A percentile compares a stretch with the other conserved stretches of the same genome.
phyloP scores from a whole-genome alignment of 2,329 filamentous ascomycete species.

The Escovopsis sp. region DNA sequence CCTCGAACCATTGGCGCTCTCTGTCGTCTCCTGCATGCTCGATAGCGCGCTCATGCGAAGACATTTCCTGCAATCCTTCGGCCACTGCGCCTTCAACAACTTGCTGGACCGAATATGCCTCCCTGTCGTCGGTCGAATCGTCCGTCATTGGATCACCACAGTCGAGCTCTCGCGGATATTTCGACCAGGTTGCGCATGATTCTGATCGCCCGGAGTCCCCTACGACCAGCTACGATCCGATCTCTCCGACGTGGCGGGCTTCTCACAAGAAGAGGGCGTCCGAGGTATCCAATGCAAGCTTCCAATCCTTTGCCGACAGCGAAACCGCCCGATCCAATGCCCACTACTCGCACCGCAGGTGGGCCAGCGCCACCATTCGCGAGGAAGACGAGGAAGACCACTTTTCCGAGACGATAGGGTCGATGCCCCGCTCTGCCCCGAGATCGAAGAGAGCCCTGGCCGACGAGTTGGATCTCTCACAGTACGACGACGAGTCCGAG shows the following conservation, averaged over 20 bases:
- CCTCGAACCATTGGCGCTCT: constrained; percentile 22
- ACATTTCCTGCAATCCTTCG: constrained; percentile 32
- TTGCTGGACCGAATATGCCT: constrained; percentile 34
- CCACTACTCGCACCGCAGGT: constrained; percentile 10
- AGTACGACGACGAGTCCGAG: constrained; percentile 19
- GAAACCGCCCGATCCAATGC: constrained; percentile 11
- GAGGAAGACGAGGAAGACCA: constrained; percentile 23
- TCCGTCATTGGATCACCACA: constrained; percentile 71
- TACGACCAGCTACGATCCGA: constrained; percentile 56
- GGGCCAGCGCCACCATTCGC: constrained; percentile 17
- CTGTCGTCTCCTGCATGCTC: constrained; percentile 23
- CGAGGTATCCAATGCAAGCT: constrained; percentile 36
- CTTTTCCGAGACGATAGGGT: constrained; percentile 3
- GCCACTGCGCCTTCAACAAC: constrained; percentile 25
- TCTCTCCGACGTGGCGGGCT: constrained; percentile 41
- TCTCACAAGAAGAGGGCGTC: constrained; percentile 40
- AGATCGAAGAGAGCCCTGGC: constrained; percentile 10
- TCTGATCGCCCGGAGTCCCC: constrained; percentile 70
- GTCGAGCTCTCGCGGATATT: constrained; percentile 59
- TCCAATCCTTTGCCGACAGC: constrained; percentile 25
- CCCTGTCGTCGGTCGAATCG: constrained; percentile 49
- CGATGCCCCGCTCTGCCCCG: neutral
- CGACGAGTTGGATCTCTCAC: constrained; percentile 14
- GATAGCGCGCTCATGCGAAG: constrained; percentile 25
- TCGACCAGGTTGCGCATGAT: constrained; percentile 47